Evolutionary conservation across 768 basidiomycete species (phyloP), one percentile per base, ranked within the genome.

Genomic region (Termitomyces sp.): DNA sequence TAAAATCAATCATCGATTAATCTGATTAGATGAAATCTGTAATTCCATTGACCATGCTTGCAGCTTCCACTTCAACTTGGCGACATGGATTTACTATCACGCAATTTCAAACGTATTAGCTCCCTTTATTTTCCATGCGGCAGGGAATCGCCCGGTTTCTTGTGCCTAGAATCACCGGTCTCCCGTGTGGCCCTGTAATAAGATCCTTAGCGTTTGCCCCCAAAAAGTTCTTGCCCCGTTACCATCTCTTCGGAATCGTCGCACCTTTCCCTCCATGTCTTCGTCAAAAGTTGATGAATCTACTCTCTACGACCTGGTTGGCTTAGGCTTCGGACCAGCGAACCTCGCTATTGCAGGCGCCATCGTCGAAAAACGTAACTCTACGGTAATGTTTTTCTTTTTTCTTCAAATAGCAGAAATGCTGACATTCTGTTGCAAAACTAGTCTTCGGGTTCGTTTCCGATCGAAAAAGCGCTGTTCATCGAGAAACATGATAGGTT

Each of bases 271-370:
- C 28, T 42, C 8, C 45, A 55, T 62, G 63, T 53, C 60, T 49
- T 63, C 66, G 56, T 59, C 64, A 15, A 39, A 57, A 4, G 28
- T 64, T 15, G 68, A 71, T 18, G 50, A 53, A 32, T 54, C 60
- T 8, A 61, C 57, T 15, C 61, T 75, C 20, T 79, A 76, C 70
- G 82, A 84, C 70, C 65, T 82, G 32, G 72, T 84, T 57, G 80
- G 81, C 50, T 66, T 83, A 16, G 83, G 83, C 2, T 84, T 83
- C 58, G 83, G 83, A 12, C 83, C 83, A 24, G 78, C 82, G 3
- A 82, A 83, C 65, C 71, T 84, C 59, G 82, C 83, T 38, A 73
- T 84, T 54, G 81, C 79, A 38, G 78, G 77, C 11, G 80, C 81
- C 22, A 71, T 82, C 62, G 68, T 81, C n/a, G 83, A 84, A 61